phyloP scores from a whole-genome alignment of 768 basidiomycete species.

The Boletus sensibilis region DNA sequence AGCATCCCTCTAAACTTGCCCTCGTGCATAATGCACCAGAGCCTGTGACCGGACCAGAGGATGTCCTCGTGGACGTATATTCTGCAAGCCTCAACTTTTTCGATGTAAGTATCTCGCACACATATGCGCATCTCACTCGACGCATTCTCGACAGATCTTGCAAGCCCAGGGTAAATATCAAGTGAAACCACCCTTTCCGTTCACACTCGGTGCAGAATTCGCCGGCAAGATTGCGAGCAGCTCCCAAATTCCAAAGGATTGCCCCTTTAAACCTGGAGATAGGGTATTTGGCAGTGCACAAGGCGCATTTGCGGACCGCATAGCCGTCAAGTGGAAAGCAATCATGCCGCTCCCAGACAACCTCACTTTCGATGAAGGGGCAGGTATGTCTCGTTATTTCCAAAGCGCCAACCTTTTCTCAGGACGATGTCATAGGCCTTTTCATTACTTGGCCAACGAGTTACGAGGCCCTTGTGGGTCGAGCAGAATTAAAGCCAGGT shows the following conservation, averaged over 20 bases:
- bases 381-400: conserved; percentile 47
- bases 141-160: conserved; percentile 53
- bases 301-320: conserved; percentile 79
- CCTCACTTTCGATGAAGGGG: conserved; percentile 83
- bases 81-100: conserved; percentile 79
- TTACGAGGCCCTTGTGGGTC: conserved; percentile 86
- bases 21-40: conserved; percentile 55
- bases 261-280: conserved; percentile 78
- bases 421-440: conserved; percentile 47
- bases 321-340: conserved; percentile 49
- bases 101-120: conserved; percentile 42
- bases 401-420: background rate
- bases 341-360: conserved; percentile 70
- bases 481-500: conserved; percentile 80
- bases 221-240: conserved; percentile 68
- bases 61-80: conserved; percentile 76
- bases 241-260: conserved; percentile 79
- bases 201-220: conserved; percentile 83
- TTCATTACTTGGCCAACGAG: conserved; percentile 91
- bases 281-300: conserved; percentile 82
- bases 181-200: conserved; percentile 78
- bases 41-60: conserved; percentile 46
- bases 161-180: conserved; percentile 92
- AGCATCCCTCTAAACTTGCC: conserved; percentile 63
- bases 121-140: conserved; percentile 8